phyloP scores from a whole-genome alignment of 768 basidiomycete species.

The Calocybe cyanea region DNA sequence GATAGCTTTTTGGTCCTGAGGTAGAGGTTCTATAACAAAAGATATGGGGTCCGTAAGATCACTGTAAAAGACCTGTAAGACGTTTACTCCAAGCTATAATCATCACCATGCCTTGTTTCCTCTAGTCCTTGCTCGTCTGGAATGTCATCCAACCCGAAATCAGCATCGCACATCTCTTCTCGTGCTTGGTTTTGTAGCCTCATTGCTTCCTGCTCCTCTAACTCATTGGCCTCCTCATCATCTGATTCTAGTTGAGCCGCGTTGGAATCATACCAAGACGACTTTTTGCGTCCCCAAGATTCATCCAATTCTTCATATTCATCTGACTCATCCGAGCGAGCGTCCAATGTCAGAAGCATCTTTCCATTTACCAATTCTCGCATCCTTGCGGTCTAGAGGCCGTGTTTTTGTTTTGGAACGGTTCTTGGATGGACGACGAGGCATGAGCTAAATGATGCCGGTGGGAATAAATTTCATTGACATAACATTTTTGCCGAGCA shows the following conservation, averaged over 20 bases:
- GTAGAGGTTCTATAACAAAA: constrained; percentile 31
- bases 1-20: constrained; percentile 55
- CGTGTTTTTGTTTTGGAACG: constrained; percentile 37
- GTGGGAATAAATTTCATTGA: constrained; percentile 44
- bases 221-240: constrained; percentile 83
- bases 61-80: constrained; percentile 19
- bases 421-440: constrained; percentile 40
- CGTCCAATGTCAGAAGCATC: constrained; percentile 51
- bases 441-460: constrained; percentile 35
- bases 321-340: constrained; percentile 25
- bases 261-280: constrained; percentile 85
- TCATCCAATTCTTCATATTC: constrained; percentile 48
- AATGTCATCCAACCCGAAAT: constrained; percentile 77
- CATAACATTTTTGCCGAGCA: too few species aligned
- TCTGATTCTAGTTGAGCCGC: constrained; percentile 77
- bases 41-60: constrained; percentile 34
- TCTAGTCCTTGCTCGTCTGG: constrained; percentile 32
- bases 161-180: constrained; percentile 68
- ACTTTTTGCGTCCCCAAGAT: constrained; percentile 78
- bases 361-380: constrained; percentile 64
- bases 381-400: constrained; percentile 45
- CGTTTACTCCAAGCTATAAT: too few species aligned
- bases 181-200: constrained; percentile 74
- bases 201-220: constrained; percentile 86
- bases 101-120: constrained; percentile 29